Base-by-base conservation (phyloP, 2,329 filamentous ascomycete species). In the Amphichorda felina region DNA sequence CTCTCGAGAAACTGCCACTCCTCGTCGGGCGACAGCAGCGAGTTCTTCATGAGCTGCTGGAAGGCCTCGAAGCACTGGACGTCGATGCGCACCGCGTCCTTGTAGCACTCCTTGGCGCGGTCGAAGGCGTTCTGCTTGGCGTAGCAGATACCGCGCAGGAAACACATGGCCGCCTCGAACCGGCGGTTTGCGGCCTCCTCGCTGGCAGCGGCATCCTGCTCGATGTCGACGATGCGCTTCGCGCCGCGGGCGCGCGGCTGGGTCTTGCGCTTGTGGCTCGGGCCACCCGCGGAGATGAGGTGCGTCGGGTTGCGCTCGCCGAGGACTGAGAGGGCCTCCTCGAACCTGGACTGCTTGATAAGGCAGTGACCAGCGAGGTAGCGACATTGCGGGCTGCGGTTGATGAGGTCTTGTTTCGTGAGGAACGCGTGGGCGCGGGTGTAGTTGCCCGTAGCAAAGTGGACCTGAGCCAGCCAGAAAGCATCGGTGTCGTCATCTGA, bases 11-110 rank as follows among this genome's bases (percentile, higher is more conserved):
- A 94, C 34, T 79, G 73, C 72, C 89, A 85, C 54, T 95, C 88
- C 57, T 95, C 88, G 25, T 84, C 79, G 0, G 88, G 87, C 33
- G 75, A 76, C 75, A 98, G 82, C 41, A 98, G 70, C 15, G 84
- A 84, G 61, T 98, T 98, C 61, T 87, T 86, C 79, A 96, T 95
- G 37, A 98, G 72, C 63, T 96, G 88, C 49, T 95, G 88, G 52
- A 98, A 96, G 1, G 91, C 91, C 59, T 98, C 91, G 53, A 94
- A 96, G 60, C 91, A 98, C 56, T 94, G 88, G 4, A 96, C 88
- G 53, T 98, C 91, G 50, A 98, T 95, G 41, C 84, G 78, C 31
- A 96, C 87, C 2, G 91, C 91, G 49, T 94, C 86, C 63, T 95
- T 96, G 69, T 96, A 98, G 62, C 91, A 96, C 50, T 96, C 88